Evolutionary conservation across 2,329 filamentous ascomycete genomes (phyloP).

Genomic region (Fusarium fujikuroi): DNA sequence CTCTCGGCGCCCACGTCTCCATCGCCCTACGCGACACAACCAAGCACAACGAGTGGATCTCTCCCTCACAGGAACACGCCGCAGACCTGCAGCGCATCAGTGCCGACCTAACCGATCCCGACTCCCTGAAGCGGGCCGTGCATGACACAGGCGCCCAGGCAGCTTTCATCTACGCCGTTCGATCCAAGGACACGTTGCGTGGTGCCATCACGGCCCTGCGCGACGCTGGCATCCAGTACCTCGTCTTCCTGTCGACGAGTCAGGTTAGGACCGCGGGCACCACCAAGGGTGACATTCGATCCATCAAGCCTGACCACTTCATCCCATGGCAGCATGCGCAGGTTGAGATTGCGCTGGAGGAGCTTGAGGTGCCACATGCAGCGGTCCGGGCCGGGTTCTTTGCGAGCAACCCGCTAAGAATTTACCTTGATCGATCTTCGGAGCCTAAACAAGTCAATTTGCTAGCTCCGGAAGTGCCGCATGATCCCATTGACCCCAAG

Average conservation of each 20-base stretch:
- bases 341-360: slow-evolving; percentile 1
- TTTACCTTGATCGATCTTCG: neutral
- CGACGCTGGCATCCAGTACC: neutral
- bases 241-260: neutral
- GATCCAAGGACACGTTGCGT: neutral
- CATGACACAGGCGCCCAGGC: neutral
- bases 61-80: neutral
- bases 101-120: neutral
- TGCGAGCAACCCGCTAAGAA: neutral
- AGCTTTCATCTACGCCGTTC: slow-evolving; percentile 1
- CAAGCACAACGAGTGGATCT: neutral
- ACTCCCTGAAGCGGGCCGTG: neutral
- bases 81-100: neutral
- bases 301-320: neutral
- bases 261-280: neutral
- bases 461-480: neutral
- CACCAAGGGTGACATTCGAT: neutral
- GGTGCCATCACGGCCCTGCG: neutral
- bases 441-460: neutral
- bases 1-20: neutral
- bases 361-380: neutral
- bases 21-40: neutral
- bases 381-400: slow-evolving; percentile 2
- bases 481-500: neutral
- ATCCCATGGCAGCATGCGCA: neutral